A percentile compares a stretch with the other conserved stretches of the same genome.
These are phyloP conservation scores for Aphanomyces euteiches DNA, from an alignment of 352 stramenopile genomes.

Conservation along the genomic window DNA sequence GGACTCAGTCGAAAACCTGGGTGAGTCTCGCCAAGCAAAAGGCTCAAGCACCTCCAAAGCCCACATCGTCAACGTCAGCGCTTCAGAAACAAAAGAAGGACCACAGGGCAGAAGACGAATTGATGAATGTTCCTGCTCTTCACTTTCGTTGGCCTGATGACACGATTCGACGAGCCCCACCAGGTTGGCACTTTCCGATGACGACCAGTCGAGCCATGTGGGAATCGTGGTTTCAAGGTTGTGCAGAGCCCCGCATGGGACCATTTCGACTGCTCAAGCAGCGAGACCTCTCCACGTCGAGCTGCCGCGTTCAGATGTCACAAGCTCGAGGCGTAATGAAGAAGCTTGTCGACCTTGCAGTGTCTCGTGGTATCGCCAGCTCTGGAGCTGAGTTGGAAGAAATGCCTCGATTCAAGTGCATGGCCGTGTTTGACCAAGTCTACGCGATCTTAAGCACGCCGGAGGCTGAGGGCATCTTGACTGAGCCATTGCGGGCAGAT, in stretches of 20 bases:
- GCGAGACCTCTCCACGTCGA: background rate
- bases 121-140: background rate
- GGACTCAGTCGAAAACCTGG: background rate
- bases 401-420: conserved; percentile 14
- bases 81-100: background rate
- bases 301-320: conserved; percentile 12
- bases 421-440: conserved; percentile 10
- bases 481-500: background rate
- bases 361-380: background rate
- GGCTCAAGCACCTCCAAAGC: background rate
- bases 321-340: conserved; percentile 17
- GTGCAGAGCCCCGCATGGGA: background rate
- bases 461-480: background rate
- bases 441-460: background rate
- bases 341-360: conserved; percentile 4
- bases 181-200: conserved; percentile 6
- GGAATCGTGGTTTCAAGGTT: conserved; percentile 15
- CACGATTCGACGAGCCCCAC: background rate
- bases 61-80: background rate
- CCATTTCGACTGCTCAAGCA: conserved; percentile 7
- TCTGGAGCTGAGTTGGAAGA: background rate
- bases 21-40: conserved; percentile 10
- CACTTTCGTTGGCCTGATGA: conserved; percentile 6
- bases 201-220: conserved; percentile 15
- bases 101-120: background rate